Conservation (phyloP, 495 filamentous ascomycete genomes). For the Aspergillus asperescens region DNA sequence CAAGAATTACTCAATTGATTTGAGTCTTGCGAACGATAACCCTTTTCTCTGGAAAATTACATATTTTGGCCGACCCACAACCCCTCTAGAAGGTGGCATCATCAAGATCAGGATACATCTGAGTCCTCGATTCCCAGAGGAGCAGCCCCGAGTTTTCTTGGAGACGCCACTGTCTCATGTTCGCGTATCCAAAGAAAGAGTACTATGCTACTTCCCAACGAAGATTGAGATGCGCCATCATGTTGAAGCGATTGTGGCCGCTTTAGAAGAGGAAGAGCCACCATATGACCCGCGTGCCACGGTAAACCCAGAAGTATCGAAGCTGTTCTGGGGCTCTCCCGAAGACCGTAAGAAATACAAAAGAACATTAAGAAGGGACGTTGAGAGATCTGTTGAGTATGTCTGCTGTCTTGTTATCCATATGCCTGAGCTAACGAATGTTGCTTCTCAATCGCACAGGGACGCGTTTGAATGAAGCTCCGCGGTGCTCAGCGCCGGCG, state of each 20-base stretch:
- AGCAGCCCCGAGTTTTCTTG: constrained; percentile 80
- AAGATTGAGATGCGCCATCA: constrained; percentile 73
- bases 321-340: constrained; percentile 76
- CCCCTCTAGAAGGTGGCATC: constrained; percentile 86
- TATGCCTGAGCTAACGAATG: background rate
- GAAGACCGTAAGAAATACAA: constrained; percentile 81
- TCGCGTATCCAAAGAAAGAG: constrained; percentile 71
- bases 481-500: too few species aligned
- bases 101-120: constrained; percentile 75
- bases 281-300: constrained; percentile 86
- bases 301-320: constrained; percentile 81
- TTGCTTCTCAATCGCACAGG: background rate
- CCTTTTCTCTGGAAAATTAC: constrained; percentile 58
- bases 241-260: constrained; percentile 75
- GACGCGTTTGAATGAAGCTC: background rate
- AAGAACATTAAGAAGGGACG: constrained; percentile 61
- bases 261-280: constrained; percentile 79
- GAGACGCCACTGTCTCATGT: constrained; percentile 83
- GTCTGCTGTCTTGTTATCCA: background rate
- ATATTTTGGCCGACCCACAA: constrained; percentile 90
- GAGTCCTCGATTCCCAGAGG: constrained; percentile 86
- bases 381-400: constrained; percentile 52
- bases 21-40: constrained; percentile 62
- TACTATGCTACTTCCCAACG: constrained; percentile 75
- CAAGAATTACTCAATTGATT: constrained; percentile 61